A percentile compares a stretch with the other conserved stretches of the same genome.
Evolutionary conservation across 176 grass and related monocot genomes (phyloP).

Genomic region (Avena insularis): DNA sequence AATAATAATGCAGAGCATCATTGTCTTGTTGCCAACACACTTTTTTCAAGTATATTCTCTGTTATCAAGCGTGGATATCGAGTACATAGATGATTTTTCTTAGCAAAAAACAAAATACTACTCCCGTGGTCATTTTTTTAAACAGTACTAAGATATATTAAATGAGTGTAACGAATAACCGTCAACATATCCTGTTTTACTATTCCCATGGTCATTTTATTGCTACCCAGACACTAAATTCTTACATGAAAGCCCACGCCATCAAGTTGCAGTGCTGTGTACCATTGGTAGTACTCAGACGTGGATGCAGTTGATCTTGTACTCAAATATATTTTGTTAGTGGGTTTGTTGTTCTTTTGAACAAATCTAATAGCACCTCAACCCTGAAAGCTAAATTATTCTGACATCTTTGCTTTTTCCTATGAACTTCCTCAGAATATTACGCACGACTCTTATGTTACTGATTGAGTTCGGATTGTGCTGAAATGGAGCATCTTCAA

Average conservation of each 20-base stretch:
- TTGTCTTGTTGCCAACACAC: neutral
- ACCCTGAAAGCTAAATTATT: conserved; percentile 28
- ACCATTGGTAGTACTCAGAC: conserved; percentile 12
- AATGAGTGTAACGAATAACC: neutral
- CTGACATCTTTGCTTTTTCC: conserved; percentile 15
- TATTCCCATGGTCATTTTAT: conserved; percentile 4
- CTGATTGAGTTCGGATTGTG: conserved; percentile 22
- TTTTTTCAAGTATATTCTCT: conserved; percentile 23
- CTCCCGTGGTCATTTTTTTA: too few relatives aligned
- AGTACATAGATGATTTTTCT: neutral
- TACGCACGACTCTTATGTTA: conserved; percentile 15
- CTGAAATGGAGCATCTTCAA: conserved; percentile 38
- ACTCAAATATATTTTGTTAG: neutral
- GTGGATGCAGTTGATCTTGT: conserved; percentile 22
- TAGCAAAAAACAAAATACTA: too few relatives aligned
- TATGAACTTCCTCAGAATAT: conserved; percentile 32
- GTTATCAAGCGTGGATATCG: neutral
- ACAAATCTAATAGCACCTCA: conserved; percentile 20
- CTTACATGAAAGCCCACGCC: neutral
- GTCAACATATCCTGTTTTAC: conserved; percentile 18
- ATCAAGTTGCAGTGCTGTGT: conserved; percentile 17
- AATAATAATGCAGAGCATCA: conserved; percentile 11
- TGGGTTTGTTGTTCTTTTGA: conserved; percentile 36
- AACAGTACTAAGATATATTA: conserved; percentile 2
- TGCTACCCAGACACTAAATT: neutral